phyloP scores from a whole-genome alignment of 345 rosid genomes.

The Carallia brachiata region DNA sequence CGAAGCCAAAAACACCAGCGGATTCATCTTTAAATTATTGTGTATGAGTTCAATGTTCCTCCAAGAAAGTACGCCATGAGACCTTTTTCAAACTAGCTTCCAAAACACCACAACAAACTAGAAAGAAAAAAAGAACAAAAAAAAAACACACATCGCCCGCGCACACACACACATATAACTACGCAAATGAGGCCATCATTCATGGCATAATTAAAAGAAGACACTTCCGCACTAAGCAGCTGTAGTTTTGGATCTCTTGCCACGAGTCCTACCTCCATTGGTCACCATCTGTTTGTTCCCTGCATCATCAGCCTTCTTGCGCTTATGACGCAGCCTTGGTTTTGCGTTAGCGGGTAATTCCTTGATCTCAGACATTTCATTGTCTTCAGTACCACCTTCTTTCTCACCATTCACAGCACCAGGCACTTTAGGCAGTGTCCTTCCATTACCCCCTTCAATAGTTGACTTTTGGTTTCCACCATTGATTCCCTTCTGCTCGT shows the following conservation, averaged over 20 bases:
- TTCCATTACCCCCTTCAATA: background rate
- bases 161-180: too few species aligned
- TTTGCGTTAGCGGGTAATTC: background rate
- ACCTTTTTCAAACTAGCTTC: too few species aligned
- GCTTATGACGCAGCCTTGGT: constrained; percentile 8
- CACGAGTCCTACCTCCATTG: too few species aligned
- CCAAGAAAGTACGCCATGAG: too few species aligned
- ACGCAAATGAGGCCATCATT: background rate
- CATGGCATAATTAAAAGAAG: background rate
- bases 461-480: background rate
- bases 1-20: too few species aligned
- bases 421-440: background rate
- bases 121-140: too few species aligned
- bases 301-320: constrained; percentile 15
- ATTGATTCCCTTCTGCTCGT: background rate
- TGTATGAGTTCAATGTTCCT: too few species aligned
- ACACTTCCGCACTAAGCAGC: background rate
- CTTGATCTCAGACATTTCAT: background rate
- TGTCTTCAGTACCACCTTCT: background rate
- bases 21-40: too few species aligned
- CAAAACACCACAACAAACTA: too few species aligned
- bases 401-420: background rate
- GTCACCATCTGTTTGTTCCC: background rate
- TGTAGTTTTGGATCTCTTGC: background rate
- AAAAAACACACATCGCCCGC: too few species aligned